Evolutionary conservation across 139 green algal genomes (phyloP).

Genomic region (Mesotaenium endlicherianum): DNA sequence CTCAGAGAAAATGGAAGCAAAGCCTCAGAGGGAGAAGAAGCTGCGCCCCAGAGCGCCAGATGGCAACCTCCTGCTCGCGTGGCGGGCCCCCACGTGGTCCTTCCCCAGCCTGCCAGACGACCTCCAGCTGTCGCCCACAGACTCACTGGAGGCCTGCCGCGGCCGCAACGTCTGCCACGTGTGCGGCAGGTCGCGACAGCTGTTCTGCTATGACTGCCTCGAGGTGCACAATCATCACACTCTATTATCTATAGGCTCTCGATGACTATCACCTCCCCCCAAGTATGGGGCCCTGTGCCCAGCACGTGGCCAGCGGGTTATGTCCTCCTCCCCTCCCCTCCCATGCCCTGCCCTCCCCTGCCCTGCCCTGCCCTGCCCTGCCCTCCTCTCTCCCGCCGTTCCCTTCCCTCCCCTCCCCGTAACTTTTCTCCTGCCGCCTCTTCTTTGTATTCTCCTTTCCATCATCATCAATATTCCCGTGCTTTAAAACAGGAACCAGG

Average conservation of each 20-base stretch:
- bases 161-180: neutral
- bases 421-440: too few relatives aligned
- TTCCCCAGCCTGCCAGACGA: neutral
- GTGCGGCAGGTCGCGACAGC: conserved; percentile 35
- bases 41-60: neutral
- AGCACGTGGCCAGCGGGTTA: too few relatives aligned
- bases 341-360: neutral
- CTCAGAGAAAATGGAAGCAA: neutral
- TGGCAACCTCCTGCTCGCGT: conserved; percentile 2
- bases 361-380: neutral
- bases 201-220: conserved; percentile 35
- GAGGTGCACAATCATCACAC: conserved; percentile 9
- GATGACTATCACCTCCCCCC: too few relatives aligned
- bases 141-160: neutral
- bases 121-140: neutral
- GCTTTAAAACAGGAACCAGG: too few relatives aligned
- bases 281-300: too few relatives aligned
- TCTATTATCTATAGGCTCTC: too few relatives aligned
- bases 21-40: neutral
- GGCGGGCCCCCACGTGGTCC: neutral
- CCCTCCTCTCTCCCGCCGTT: neutral
- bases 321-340: too few relatives aligned
- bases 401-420: neutral
- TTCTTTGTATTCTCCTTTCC: too few relatives aligned
- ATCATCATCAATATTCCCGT: too few relatives aligned